Evolutionary conservation across 2,329 filamentous ascomycete genomes (phyloP).

Genomic region (Xylaria hypoxylon): DNA sequence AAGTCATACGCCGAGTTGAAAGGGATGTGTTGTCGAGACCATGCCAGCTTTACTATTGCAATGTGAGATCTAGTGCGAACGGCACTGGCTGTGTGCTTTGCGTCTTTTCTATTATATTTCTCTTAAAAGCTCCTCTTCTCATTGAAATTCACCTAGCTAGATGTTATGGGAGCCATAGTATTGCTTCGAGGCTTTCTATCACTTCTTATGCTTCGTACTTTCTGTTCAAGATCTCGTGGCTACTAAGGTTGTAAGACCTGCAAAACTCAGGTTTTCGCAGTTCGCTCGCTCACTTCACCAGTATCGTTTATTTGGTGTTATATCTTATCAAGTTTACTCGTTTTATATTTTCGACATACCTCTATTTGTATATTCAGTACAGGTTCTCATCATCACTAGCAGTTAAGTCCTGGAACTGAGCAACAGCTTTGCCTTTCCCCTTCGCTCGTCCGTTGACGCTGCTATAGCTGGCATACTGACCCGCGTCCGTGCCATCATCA

Average conservation of each 20-base stretch:
- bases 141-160: too few species aligned
- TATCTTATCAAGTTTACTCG: neutral
- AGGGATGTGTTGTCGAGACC: neutral
- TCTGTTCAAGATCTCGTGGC: neutral
- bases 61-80: neutral
- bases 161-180: neutral
- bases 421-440: conserved; percentile 68
- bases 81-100: neutral
- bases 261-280: neutral
- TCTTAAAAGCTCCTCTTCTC: too few species aligned
- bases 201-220: neutral
- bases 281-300: neutral
- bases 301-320: neutral
- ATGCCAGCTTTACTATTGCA: neutral
- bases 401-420: conserved; percentile 64
- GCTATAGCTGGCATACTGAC: conserved; percentile 44
- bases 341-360: conserved; percentile 6
- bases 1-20: neutral
- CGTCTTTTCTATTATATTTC: neutral
- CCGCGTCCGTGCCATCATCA: conserved; percentile 49
- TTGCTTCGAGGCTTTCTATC: neutral
- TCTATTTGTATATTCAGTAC: conserved; percentile 56
- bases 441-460: conserved; percentile 54
- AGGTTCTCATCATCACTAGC: conserved; percentile 68
- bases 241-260: too few species aligned